Conservation (phyloP, 768 basidiomycete genomes). For the Suillus americanus region DNA sequence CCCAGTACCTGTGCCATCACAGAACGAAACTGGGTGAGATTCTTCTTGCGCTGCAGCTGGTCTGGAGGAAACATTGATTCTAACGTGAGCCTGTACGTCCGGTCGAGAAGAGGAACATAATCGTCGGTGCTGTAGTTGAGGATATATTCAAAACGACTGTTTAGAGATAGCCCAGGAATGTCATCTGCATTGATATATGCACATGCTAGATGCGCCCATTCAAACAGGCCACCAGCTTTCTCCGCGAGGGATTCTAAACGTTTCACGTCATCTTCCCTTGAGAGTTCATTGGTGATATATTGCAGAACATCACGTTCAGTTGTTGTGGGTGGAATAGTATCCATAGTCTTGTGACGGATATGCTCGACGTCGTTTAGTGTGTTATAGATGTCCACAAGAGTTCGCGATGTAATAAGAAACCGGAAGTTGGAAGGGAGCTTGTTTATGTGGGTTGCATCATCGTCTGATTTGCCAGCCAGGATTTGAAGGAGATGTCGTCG, state of each 20-base stretch:
- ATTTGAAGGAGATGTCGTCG: too few relatives aligned
- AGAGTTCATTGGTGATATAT: too few relatives aligned
- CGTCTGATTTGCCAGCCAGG: too few relatives aligned
- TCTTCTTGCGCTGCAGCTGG: neutral
- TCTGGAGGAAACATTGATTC: neutral
- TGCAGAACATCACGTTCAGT: too few relatives aligned
- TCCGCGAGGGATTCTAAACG: neutral
- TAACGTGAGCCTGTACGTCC: neutral
- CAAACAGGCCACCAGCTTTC: neutral
- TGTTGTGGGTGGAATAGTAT: too few relatives aligned
- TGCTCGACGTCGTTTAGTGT: too few relatives aligned
- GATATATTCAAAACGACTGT: neutral
- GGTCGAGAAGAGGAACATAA: neutral
- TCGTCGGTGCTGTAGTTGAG: neutral
- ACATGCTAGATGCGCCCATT: constrained; percentile 6
- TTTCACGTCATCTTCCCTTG: too few relatives aligned
- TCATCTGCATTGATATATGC: neutral
- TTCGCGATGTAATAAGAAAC: too few relatives aligned
- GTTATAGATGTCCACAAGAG: too few relatives aligned
- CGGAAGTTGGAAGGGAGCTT: too few relatives aligned
- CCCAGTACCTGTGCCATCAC: constrained; percentile 6
- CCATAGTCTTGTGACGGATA: too few relatives aligned
- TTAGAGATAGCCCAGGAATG: neutral
- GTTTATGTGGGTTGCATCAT: too few relatives aligned
- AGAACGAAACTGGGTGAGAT: neutral